Conservation (phyloP, 305 asterid species). For the Solanum hybrid region DNA sequence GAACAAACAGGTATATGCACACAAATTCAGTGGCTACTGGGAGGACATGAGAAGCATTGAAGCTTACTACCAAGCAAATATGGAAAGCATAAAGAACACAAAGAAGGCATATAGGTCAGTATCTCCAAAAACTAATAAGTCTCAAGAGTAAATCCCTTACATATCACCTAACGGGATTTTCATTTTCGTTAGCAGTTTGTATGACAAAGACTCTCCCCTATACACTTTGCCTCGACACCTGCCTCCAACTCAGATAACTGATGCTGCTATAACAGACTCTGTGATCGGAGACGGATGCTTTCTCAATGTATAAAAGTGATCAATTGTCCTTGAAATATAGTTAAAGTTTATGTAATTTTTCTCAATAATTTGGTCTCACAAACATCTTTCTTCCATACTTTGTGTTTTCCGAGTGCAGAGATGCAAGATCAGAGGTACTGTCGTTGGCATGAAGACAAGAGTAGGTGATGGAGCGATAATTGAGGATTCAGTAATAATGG, state of each 20-base stretch:
- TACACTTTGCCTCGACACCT: conserved; percentile 76
- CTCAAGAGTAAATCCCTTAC: conserved; percentile 2
- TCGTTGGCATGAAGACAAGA: conserved; percentile 66
- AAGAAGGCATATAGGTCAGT: conserved; percentile 42
- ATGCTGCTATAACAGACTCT: conserved; percentile 62
- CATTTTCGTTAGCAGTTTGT: conserved; percentile 38
- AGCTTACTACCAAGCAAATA: conserved; percentile 63
- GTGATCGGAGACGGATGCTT: conserved; percentile 71
- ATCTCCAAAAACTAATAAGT: background rate
- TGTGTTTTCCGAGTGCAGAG: conserved; percentile 31
- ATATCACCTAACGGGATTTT: background rate
- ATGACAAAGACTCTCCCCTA: conserved; percentile 47
- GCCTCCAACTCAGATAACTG: conserved; percentile 65
- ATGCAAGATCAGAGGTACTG: conserved; percentile 61
- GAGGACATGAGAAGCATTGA: conserved; percentile 71
- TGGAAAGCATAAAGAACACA: conserved; percentile 44
- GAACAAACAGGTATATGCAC: conserved; percentile 37
- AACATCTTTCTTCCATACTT: background rate
- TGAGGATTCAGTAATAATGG: conserved; percentile 75
- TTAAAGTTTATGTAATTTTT: background rate
- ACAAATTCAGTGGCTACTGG: conserved; percentile 65
- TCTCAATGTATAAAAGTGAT: conserved; percentile 39
- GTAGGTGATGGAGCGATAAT: conserved; percentile 46
- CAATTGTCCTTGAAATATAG: background rate
- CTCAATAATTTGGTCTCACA: background rate